phyloP scores from a whole-genome alignment of 331 rosid genomes.

The Acacia pycnantha region DNA sequence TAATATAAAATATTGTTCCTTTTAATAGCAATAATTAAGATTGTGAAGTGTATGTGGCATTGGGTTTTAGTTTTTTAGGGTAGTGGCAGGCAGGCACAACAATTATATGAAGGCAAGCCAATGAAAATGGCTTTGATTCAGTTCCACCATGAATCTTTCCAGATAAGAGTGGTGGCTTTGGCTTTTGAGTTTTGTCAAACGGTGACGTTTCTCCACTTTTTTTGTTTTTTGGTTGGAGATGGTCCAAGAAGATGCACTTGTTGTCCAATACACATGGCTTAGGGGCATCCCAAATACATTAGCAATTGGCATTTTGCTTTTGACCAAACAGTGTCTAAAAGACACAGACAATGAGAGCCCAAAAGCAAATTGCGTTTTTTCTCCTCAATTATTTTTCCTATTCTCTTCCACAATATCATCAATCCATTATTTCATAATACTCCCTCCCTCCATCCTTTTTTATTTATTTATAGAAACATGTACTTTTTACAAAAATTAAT shows the following conservation, averaged over 20 bases:
- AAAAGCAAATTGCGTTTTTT: conserved; percentile 9
- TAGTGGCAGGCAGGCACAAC: background rate
- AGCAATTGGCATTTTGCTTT: background rate
- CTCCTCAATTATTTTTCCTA: background rate
- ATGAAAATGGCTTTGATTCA: background rate
- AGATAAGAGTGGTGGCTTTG: background rate
- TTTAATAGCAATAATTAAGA: background rate
- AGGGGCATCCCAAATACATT: background rate
- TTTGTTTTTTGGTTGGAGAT: background rate
- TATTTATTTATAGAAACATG: too few species aligned
- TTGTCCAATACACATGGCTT: conserved; percentile 30
- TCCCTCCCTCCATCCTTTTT: background rate
- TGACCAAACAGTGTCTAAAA: conserved; percentile 22
- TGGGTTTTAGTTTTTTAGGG: background rate
- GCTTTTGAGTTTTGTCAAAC: background rate
- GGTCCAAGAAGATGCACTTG: background rate
- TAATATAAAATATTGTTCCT: background rate
- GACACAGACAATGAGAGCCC: background rate
- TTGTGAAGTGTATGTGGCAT: background rate
- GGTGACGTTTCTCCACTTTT: background rate
- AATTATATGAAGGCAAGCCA: background rate
- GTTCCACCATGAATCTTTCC: background rate
- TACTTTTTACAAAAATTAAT: too few species aligned
- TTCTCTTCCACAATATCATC: conserved; percentile 19
- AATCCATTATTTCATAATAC: background rate